Conservation (phyloP, 2,329 filamentous ascomycete genomes). For the Aspergillus phoenicis region DNA sequence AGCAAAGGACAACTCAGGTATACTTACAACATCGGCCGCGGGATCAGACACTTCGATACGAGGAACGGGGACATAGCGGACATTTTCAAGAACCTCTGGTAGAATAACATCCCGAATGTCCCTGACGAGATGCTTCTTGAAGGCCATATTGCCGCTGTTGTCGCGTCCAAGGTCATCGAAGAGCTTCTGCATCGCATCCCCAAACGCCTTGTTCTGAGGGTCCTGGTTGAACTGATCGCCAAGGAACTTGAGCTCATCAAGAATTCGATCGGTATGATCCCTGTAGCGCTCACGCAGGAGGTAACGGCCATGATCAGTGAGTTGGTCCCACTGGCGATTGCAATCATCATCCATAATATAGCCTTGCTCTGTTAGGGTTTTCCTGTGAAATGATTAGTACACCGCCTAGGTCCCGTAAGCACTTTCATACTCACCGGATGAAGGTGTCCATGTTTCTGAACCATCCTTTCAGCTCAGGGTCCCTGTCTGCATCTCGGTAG, state of each 20-base stretch:
- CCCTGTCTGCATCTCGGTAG: constrained; percentile 82
- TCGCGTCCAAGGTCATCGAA: constrained; percentile 91
- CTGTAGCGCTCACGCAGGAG: constrained; percentile 88
- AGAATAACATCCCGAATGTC: constrained; percentile 86
- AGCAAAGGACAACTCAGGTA: no score
- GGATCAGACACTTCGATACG: constrained; percentile 89
- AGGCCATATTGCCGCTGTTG: constrained; percentile 76
- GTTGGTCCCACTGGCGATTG: constrained; percentile 76
- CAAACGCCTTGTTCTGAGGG: constrained; percentile 80
- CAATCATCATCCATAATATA: constrained; percentile 83
- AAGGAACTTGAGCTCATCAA: constrained; percentile 89
- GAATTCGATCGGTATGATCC: constrained; percentile 77
- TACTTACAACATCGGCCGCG: constrained; percentile 69
- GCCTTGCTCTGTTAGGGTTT: constrained; percentile 83
- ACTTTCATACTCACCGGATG: constrained; percentile 54
- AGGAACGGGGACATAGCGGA: constrained; percentile 88
- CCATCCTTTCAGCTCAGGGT: constrained; percentile 85
- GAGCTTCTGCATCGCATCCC: constrained; percentile 73
- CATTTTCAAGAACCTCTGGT: constrained; percentile 76
- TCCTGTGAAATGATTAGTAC: constrained; percentile 47
- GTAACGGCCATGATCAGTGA: constrained; percentile 84
- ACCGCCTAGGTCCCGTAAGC: background rate
- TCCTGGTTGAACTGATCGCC: constrained; percentile 88
- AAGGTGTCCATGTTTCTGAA: constrained; percentile 78
- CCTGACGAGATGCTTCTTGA: constrained; percentile 92